These are phyloP conservation scores for Aphanomyces euteiches DNA, from an alignment of 352 stramenopile genomes.

Conservation along the genomic window DNA sequence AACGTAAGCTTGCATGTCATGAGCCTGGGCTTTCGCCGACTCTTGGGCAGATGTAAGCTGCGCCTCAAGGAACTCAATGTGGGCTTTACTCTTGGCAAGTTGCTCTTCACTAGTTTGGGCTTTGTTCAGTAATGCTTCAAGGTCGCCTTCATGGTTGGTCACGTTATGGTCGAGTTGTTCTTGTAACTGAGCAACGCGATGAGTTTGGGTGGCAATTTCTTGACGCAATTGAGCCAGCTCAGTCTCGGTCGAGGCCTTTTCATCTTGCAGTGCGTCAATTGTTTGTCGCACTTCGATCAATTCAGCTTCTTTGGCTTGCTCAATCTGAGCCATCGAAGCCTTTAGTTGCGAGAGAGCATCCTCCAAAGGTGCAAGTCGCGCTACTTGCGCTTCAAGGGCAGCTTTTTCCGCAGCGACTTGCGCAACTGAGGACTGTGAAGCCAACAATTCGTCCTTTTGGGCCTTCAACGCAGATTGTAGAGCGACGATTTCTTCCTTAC, in stretches of 20 bases:
- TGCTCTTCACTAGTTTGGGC: neutral
- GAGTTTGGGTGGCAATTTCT: neutral
- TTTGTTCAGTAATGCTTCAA: neutral
- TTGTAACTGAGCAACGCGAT: neutral
- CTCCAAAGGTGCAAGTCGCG: neutral
- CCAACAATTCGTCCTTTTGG: neutral
- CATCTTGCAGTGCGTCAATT: neutral
- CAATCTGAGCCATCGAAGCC: neutral
- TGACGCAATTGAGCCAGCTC: neutral
- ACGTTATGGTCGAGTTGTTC: neutral
- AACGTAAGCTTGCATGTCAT: neutral
- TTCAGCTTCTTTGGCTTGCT: neutral
- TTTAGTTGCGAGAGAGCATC: neutral
- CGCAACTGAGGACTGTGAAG: neutral
- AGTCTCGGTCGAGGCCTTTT: neutral
- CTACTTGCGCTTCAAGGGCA: slow-evolving; percentile 18
- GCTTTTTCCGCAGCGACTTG: slow-evolving; percentile 1
- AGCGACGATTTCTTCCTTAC: slow-evolving; percentile 7
- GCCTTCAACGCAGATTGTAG: slow-evolving; percentile 14
- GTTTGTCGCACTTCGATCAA: neutral
- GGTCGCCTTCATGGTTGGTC: neutral
- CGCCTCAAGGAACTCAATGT: neutral
- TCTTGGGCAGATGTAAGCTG: neutral
- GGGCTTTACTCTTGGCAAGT: neutral
- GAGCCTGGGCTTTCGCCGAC: neutral